Evolutionary conservation across 169 alveolate genomes (phyloP).

Genomic region (Condylostoma magnum): DNA sequence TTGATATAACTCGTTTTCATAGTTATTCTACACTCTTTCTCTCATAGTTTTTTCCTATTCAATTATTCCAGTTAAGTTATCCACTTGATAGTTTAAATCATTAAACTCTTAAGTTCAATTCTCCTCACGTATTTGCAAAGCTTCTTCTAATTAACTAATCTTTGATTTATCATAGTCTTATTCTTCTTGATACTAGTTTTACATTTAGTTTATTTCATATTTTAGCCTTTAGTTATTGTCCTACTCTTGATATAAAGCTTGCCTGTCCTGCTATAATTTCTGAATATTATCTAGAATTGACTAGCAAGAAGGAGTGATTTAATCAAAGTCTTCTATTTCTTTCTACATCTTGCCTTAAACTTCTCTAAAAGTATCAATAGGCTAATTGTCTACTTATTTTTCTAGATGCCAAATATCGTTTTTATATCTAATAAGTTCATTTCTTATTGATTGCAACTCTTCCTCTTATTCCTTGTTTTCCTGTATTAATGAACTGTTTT

Average conservation of each 20-base stretch:
- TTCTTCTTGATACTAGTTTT: neutral
- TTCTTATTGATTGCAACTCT: neutral
- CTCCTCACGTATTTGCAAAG: neutral
- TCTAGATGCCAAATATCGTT: conserved; percentile 4
- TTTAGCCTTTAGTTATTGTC: neutral
- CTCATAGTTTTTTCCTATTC: neutral
- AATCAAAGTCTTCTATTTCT: no score
- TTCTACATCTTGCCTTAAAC: no score
- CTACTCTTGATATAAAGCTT: neutral
- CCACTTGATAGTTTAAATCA: neutral
- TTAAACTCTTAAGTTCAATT: no score
- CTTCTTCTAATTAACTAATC: neutral
- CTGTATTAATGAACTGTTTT: neutral
- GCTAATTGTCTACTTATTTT: neutral
- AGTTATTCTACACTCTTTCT: neutral
- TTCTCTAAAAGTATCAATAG: no score
- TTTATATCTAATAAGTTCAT: neutral
- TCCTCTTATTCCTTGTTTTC: neutral
- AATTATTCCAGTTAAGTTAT: neutral
- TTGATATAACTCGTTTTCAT: neutral
- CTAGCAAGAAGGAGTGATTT: no score
- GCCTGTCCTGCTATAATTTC: no score
- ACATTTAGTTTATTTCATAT: neutral
- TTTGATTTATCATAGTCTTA: neutral
- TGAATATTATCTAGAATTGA: no score